Evolutionary conservation across 1,284 basidiomycete species (phyloP).

Genomic region (Ceratobasidium sp.): DNA sequence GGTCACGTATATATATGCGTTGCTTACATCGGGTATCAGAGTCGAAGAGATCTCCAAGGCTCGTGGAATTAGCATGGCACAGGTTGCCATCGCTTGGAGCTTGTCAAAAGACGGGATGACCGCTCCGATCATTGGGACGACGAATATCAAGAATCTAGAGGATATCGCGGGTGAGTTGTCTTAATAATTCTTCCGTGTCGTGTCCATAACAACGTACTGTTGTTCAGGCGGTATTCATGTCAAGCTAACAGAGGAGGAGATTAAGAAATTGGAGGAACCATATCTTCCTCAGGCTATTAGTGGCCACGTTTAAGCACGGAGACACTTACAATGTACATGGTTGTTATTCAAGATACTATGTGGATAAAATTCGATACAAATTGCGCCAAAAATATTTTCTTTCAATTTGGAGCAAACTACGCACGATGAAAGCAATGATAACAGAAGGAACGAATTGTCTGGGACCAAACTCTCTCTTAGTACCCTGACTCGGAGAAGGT

Average conservation of each 20-base stretch:
- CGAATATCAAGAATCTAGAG: slow-evolving; percentile 64
- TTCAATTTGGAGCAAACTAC: neutral
- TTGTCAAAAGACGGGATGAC: slow-evolving; percentile 56
- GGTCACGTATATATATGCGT: neutral
- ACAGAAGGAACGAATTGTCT: too few species aligned
- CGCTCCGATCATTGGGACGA: slow-evolving; percentile 71
- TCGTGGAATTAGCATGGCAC: slow-evolving; percentile 44
- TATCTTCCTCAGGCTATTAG: slow-evolving; percentile 55
- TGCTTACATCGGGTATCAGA: slow-evolving; percentile 7
- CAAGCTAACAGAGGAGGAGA: slow-evolving; percentile 58
- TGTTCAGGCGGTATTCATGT: slow-evolving; percentile 51
- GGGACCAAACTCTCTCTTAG: too few species aligned
- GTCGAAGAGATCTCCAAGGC: slow-evolving; percentile 50
- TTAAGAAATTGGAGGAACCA: slow-evolving; percentile 56
- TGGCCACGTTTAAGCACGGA: slow-evolving; percentile 46
- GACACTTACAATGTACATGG: too few species aligned
- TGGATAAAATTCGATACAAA: too few species aligned
- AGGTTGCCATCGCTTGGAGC: slow-evolving; percentile 39
- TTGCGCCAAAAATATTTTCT: neutral
- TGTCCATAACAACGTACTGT: neutral
- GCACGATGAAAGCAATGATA: slow-evolving; percentile 15
- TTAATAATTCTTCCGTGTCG: neutral
- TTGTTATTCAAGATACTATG: too few species aligned
- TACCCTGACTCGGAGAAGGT: too few species aligned
- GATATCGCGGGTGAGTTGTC: slow-evolving; percentile 58